These are phyloP conservation scores for Chrysoporthe puriensis DNA, from an alignment of 2,329 filamentous ascomycete species.

Conservation along the genomic window DNA sequence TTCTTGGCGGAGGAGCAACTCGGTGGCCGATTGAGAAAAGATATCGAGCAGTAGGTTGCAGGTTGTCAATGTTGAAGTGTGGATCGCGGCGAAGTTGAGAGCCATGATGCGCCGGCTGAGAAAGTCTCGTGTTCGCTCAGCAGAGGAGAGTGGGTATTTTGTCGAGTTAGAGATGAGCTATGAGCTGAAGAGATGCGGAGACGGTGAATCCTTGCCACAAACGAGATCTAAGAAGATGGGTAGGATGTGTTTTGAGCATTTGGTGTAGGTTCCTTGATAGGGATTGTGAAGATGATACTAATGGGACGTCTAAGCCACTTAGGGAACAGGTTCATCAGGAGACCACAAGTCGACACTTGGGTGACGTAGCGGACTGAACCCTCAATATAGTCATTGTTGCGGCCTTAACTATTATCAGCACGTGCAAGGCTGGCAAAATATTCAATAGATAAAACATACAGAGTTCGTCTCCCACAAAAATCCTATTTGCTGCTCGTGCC, in stretches of 20 bases:
- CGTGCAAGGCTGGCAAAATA: too few species aligned
- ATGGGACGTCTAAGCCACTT: constrained; percentile 1
- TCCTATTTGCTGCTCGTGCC: constrained; percentile 1
- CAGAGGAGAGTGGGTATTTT: not conserved
- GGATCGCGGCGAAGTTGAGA: not conserved
- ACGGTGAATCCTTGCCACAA: not conserved
- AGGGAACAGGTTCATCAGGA: constrained; percentile 12
- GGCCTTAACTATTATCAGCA: not conserved
- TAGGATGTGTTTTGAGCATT: constrained; percentile 7
- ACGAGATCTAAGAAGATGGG: not conserved
- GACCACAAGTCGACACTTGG: constrained; percentile 3
- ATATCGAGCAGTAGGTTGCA: not conserved
- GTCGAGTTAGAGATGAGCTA: constrained; percentile 2
- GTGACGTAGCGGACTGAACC: constrained; percentile 4
- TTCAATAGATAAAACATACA: too few species aligned
- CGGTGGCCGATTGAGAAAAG: too few species aligned
- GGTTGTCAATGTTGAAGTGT: constrained; percentile 2
- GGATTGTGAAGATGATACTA: not conserved
- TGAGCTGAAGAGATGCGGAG: constrained; percentile 5
- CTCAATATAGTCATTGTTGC: not conserved
- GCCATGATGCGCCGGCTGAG: constrained; percentile 4
- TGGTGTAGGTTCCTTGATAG: constrained; percentile 8
- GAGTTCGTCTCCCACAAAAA: constrained; percentile 1
- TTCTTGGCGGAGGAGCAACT: too few species aligned
- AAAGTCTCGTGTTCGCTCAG: not conserved